Base-by-base conservation (phyloP, 345 rosid species). In the Pugionium cornutum region DNA sequence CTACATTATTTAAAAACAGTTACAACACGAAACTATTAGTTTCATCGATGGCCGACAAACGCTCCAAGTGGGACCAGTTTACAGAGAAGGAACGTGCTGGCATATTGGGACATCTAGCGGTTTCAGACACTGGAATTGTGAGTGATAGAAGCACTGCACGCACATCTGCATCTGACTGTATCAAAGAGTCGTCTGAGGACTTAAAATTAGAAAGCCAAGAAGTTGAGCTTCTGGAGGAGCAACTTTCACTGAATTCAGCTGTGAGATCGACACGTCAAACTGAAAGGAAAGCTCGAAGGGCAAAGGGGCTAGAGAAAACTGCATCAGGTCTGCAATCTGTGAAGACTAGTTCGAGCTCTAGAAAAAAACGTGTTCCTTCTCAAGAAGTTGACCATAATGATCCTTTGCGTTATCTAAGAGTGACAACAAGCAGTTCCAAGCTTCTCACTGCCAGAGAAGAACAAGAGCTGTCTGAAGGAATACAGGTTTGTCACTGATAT, bases 361-460 rank as follows among this genome's bases (percentile, higher is more conserved):
- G 72, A 80, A 92, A 77, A 78, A 89, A 79, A 70, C 90, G 83
- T 58, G 73, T 59, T 61, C 27, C 86, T 69, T 7, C 79, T 37
- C 92, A 80, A 64, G 84, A 86, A 1, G 70, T 82, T 29, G 91
- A 89, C 80, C 82, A 86, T 68, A 68, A 86, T 35, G 98, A 92
- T 77, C 97, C 94, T 30, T 77, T 89, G 75, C 89, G 86, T 34
- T 83, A 82, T 72, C 75, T 92, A 75, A 83, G 91, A 83, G 76
- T 73, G 75, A 83, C 97, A 41, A 83, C 84, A 59, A 79, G 81
- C 77, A 58, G 72, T 61, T 86, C 83, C 58, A 88, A 64, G 84
- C 96, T 89, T 77, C 98, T 92, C 51, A 83, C 91, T 63, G 81
- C 83, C 68, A 74, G 76, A n/a, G 98, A 92, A 83, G 98, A 92